Percentiles rank a stretch among this genome's conserved stretches.
Evolutionary conservation across 371 early-diverging fungal species (phyloP).

Genomic region (Mucor plumbeus): DNA sequence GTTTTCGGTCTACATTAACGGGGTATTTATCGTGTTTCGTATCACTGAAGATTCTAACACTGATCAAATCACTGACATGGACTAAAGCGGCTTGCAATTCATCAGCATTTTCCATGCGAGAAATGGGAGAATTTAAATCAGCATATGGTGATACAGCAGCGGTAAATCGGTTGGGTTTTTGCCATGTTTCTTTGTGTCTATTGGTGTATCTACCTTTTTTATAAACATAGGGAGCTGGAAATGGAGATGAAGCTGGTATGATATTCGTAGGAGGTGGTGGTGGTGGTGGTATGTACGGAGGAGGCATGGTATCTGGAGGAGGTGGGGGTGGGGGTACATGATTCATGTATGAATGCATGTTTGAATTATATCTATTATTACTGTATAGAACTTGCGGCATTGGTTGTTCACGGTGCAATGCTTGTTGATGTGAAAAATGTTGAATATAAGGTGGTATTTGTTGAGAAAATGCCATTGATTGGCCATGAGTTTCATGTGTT

Average conservation of each 20-base stretch:
- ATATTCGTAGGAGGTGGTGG: constrained; percentile 19
- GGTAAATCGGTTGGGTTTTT: background rate
- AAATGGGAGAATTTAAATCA: constrained; percentile 1
- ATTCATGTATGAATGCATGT: background rate
- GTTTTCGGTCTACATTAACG: background rate
- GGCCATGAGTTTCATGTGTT: background rate
- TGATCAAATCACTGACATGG: background rate
- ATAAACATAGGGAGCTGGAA: constrained; percentile 2
- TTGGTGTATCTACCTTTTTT: background rate
- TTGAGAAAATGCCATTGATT: background rate
- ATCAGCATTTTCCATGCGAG: background rate
- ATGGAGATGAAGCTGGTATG: background rate
- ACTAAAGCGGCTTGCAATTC: background rate
- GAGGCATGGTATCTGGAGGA: background rate
- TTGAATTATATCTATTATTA: background rate
- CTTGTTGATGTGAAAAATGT: background rate
- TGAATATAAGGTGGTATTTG: background rate
- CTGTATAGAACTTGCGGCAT: background rate
- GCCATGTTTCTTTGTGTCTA: background rate
- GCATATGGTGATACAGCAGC: background rate
- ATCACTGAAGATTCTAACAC: constrained; percentile 20
- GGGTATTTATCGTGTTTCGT: background rate
- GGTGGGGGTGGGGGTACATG: background rate
- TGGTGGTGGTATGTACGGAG: constrained; percentile 19
- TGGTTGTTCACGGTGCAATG: background rate